phyloP scores from a whole-genome alignment of 164 flowering plant genomes.

The Houttuynia cordata region DNA sequence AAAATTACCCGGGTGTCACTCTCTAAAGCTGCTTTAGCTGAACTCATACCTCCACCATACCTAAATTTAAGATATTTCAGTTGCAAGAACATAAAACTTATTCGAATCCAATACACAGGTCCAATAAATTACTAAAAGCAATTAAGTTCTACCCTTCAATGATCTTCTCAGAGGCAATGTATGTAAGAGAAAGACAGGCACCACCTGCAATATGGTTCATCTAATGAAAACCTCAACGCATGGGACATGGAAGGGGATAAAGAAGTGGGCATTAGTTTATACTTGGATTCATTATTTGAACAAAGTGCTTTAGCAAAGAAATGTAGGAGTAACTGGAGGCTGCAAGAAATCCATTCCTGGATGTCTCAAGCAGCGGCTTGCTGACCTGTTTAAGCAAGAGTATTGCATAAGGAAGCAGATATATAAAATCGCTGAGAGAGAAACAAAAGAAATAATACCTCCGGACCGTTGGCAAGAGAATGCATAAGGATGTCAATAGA shows the following conservation, averaged over 20 bases:
- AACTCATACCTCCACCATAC: too few species aligned
- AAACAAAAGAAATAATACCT: conserved; percentile 30
- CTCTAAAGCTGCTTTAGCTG: too few species aligned
- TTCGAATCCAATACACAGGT: too few species aligned
- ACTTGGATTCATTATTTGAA: conserved; percentile 96
- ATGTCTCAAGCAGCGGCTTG: too few species aligned
- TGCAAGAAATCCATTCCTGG: conserved; percentile 87
- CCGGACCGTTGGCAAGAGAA: too few species aligned
- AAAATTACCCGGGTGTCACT: too few species aligned
- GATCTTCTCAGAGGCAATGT: too few species aligned
- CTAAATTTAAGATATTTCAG: too few species aligned
- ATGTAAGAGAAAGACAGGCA: conserved; percentile 53
- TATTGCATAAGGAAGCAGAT: neutral
- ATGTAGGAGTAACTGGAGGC: conserved; percentile 95
- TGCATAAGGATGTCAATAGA: conserved; percentile 97
- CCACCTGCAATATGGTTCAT: conserved; percentile 49
- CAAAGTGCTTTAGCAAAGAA: conserved; percentile 78
- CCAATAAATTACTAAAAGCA: too few species aligned
- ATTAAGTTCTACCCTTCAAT: too few species aligned
- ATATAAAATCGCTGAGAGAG: neutral
- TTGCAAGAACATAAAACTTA: too few species aligned
- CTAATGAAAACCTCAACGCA: neutral
- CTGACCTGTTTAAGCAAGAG: conserved; percentile 40
- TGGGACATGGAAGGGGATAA: neutral
- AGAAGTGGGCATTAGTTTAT: conserved; percentile 6